Percentiles rank a stretch among this genome's conserved stretches.
These are phyloP conservation scores for Spongospora subterranea DNA, from an alignment of 208 protist species.

Conservation along the genomic window DNA sequence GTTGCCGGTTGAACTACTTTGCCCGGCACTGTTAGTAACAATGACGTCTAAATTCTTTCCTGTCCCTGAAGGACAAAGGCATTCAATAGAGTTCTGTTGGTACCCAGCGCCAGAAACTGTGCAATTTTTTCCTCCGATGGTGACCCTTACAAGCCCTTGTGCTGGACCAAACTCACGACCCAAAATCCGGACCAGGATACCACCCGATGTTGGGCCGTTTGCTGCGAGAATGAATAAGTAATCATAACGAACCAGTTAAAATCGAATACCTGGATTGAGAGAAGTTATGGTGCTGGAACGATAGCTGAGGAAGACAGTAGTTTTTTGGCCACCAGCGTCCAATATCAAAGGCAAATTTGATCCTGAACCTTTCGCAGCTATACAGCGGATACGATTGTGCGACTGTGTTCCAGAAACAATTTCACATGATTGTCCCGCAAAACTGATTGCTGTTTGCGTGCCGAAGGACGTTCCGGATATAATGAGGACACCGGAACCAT, in stretches of 20 bases:
- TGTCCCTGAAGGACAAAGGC: background rate
- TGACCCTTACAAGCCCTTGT: background rate
- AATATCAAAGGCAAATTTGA: background rate
- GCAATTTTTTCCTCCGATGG: slow-evolving; percentile 6
- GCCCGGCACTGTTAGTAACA: background rate
- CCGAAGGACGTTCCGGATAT: slow-evolving; percentile 47
- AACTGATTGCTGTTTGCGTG: background rate
- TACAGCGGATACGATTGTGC: slow-evolving; percentile 23
- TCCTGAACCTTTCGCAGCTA: background rate
- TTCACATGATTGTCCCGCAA: background rate
- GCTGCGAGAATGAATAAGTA: background rate
- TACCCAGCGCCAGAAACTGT: background rate
- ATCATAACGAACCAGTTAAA: background rate
- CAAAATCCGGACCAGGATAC: background rate
- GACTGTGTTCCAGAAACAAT: background rate
- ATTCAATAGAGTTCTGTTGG: slow-evolving; percentile 18
- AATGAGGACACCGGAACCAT: background rate
- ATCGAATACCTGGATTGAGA: background rate
- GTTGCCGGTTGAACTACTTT: background rate
- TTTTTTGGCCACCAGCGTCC: background rate
- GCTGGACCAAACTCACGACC: slow-evolving; percentile 33
- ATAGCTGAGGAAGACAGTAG: background rate
- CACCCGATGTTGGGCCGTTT: background rate
- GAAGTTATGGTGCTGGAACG: background rate
- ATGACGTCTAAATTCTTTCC: background rate